Evolutionary conservation across 371 early-diverging fungal genomes (phyloP), one percentile per base, ranked within the genome.

Genomic region (Syncephalis fuscata): DNA sequence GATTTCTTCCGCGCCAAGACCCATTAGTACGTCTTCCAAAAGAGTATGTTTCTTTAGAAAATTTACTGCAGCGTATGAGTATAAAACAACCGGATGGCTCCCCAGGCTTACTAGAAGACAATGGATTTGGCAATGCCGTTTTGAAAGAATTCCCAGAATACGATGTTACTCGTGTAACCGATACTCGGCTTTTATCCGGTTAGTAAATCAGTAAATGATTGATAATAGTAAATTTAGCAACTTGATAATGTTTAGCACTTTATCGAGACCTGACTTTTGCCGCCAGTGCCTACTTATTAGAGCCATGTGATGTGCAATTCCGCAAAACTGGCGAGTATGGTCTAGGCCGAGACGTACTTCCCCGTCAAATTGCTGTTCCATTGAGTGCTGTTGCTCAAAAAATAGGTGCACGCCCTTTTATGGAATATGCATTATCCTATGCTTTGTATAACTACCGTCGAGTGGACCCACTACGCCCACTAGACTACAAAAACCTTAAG

Each of bases 241-340:
- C 42, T 32, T 40, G 40, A 42, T 44, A n/a, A 32, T 39, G 19
- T n/a, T 26, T 49, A 61, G 88, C 88, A 3, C 65, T 89, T 22
- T 88, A 79, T 70, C 69, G 90, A 44, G 90, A 89, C 65, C 85
- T 84, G 54, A 81, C 88, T 2, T 85, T 87, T 55, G 68, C 82
- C 43, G 85, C 89, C 2, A 82, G 83, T 14, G 84, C 90, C 16
- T 89, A 88, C 53, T 62, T 89, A n/a, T 67, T 89, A 37, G 90
- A 89, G 57, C 88, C 88, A 14, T 88, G 89, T 52, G 86, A 89
- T 56, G 67, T 88, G 45, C 63, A 73, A 50, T 76, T 66, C 64
- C 71, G 80, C 42, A 58, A 70, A 49, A 65, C 59, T 1, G 73
- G 74, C 8, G 74, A 77, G 16, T 88, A 88, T 60, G 89, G 90